phyloP scores from a whole-genome alignment of 1,139 yeast species.

The Saccharomyces uvarum region DNA sequence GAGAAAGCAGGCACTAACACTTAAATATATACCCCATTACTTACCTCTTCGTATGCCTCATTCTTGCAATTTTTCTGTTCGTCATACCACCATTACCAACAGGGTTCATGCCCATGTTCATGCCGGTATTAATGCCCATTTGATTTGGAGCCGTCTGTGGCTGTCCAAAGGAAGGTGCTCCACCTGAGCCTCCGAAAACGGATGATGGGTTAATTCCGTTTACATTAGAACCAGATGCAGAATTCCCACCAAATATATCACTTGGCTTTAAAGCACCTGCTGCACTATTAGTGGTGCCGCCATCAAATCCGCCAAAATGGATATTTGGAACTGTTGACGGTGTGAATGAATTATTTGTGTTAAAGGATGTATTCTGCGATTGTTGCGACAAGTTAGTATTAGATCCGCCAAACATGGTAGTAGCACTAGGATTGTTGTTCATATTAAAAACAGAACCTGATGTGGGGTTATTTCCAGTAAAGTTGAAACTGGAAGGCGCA shows the following conservation, averaged over 20 bases:
- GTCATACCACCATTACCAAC: slow-evolving; percentile 8
- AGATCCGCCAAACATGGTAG: slow-evolving; percentile 1
- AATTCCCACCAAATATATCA: slow-evolving; percentile 15
- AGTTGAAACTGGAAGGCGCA: neutral
- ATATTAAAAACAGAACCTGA: neutral
- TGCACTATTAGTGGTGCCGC: neutral
- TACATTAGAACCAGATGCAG: neutral
- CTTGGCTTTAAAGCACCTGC: slow-evolving; percentile 16
- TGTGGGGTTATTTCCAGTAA: neutral
- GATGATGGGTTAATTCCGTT: slow-evolving; percentile 1
- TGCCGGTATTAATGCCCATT: slow-evolving; percentile 3
- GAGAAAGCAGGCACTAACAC: neutral
- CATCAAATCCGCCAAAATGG: slow-evolving; percentile 17
- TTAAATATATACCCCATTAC: neutral
- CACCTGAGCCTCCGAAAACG: slow-evolving; percentile 3
- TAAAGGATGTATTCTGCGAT: slow-evolving; percentile 4
- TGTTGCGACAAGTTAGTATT: slow-evolving; percentile 6
- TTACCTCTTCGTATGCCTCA: slow-evolving; percentile 22
- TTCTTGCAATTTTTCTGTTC: slow-evolving; percentile 24
- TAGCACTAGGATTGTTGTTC: neutral
- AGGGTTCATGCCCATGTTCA: slow-evolving; percentile 1
- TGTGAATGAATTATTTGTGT: slow-evolving; percentile 9
- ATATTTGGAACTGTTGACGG: slow-evolving; percentile 24
- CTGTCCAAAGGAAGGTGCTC: slow-evolving; percentile 4
- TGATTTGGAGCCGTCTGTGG: neutral